phyloP scores from a whole-genome alignment of 225 moss, liverwort and hornwort genomes.

The Physcomitrium patens region DNA sequence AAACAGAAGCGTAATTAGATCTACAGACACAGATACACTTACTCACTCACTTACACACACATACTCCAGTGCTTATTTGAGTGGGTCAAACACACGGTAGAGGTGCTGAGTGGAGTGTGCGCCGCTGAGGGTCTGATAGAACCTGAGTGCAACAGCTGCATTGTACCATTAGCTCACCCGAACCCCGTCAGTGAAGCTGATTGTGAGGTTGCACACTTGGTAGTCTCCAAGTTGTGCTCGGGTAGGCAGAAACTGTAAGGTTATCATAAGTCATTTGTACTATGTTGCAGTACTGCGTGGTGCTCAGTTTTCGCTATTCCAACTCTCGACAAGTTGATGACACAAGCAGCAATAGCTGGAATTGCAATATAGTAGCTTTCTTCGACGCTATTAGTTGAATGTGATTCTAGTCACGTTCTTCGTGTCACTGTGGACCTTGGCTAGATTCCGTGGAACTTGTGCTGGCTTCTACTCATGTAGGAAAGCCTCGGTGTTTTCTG shows the following conservation, averaged over 20 bases:
- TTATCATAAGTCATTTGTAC: neutral
- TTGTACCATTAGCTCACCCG: constrained; percentile 27
- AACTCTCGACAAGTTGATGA: too few species aligned
- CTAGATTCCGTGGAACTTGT: neutral
- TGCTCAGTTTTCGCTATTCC: neutral
- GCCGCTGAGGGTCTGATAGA: too few species aligned
- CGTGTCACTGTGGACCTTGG: neutral
- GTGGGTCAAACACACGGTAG: too few species aligned
- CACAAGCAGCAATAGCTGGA: too few species aligned
- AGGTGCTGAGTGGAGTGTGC: too few species aligned
- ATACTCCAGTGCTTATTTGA: too few species aligned
- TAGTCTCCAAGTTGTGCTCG: neutral
- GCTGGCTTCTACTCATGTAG: too few species aligned
- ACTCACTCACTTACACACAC: too few species aligned
- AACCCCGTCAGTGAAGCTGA: constrained; percentile 38
- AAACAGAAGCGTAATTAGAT: too few species aligned
- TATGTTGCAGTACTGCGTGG: constrained; percentile 6
- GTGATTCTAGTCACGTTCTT: constrained; percentile 34
- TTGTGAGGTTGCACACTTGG: constrained; percentile 28
- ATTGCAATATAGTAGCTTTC: too few species aligned
- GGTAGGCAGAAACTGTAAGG: neutral
- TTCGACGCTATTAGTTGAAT: neutral
- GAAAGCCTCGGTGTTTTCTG: neutral
- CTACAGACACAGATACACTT: too few species aligned
- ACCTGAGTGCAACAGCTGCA: neutral